phyloP scores from a whole-genome alignment of 768 basidiomycete genomes.

The Trametes villosa region DNA sequence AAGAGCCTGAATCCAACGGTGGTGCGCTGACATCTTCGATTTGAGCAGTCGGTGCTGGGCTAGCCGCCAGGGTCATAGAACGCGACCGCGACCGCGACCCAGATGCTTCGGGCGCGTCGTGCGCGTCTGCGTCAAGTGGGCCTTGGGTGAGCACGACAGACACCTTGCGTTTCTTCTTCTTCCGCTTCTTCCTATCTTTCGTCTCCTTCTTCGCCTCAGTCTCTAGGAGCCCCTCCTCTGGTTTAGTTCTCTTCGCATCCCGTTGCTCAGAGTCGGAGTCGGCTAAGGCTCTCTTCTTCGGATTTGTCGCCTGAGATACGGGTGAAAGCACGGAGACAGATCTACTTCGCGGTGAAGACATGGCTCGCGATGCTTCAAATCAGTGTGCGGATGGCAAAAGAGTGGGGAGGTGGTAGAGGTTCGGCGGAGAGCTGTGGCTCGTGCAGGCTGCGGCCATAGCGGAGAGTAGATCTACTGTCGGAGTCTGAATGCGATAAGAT shows the following conservation, averaged over 20 bases:
- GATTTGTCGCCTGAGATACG: not conserved
- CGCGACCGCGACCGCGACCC: conserved; percentile 10
- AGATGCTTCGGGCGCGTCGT: not conserved
- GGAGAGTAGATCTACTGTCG: not conserved
- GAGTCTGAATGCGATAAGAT: conserved; percentile 1
- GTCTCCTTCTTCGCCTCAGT: not conserved
- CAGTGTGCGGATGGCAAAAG: not conserved
- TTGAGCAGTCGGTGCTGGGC: not conserved
- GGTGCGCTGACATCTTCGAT: not conserved
- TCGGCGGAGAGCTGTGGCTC: not conserved
- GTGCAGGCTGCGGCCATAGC: not conserved
- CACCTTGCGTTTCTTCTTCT: conserved; percentile 33
- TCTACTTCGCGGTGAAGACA: conserved; percentile 10
- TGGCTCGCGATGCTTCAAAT: not conserved
- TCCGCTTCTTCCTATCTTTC: conserved; percentile 33
- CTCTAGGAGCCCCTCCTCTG: not conserved
- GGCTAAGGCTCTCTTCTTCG: conserved; percentile 19
- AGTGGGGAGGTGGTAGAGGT: not conserved
- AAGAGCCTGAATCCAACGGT: not conserved
- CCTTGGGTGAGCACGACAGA: conserved; percentile 24
- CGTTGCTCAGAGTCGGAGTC: conserved; percentile 25
- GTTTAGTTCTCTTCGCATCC: conserved; percentile 12
- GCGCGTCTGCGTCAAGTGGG: not conserved
- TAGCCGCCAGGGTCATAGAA: conserved; percentile 3
- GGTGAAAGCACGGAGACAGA: not conserved